Conservation (phyloP, 2,329 filamentous ascomycete species). For the Neofusicoccum kwambonambiense region DNA sequence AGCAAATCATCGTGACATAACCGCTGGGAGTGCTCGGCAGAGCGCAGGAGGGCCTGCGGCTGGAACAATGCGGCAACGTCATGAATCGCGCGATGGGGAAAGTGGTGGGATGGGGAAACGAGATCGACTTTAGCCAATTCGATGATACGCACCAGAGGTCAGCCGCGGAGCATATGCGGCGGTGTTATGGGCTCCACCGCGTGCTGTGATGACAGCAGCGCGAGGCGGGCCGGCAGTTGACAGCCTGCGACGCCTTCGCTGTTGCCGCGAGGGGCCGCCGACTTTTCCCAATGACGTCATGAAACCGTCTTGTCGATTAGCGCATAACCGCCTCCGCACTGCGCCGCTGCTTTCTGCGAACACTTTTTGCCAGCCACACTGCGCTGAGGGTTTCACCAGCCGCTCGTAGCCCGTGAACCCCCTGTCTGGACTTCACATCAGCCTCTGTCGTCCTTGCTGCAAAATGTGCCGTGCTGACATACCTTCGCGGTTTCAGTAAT, state of each 20-base stretch:
- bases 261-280: neutral
- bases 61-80: neutral
- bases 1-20: conserved; percentile 2
- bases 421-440: too few relatives aligned
- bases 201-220: neutral
- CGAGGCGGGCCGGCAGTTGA: neutral
- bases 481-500: too few relatives aligned
- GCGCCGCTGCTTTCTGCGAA: too few relatives aligned
- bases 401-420: too few relatives aligned
- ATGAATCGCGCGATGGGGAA: conserved; percentile 12
- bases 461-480: too few relatives aligned
- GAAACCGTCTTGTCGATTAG: neutral
- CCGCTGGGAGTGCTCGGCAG: neutral
- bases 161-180: neutral
- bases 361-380: too few relatives aligned
- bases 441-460: too few relatives aligned
- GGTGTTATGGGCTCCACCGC: neutral
- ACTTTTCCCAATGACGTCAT: neutral
- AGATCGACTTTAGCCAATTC: conserved; percentile 5
- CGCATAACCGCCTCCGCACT: neutral
- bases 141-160: neutral
- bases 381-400: too few relatives aligned
- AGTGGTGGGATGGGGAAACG: neutral
- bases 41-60: neutral
- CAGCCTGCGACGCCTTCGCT: neutral